phyloP scores from a whole-genome alignment of 1,284 basidiomycete species.

The Marasmius oreades region DNA sequence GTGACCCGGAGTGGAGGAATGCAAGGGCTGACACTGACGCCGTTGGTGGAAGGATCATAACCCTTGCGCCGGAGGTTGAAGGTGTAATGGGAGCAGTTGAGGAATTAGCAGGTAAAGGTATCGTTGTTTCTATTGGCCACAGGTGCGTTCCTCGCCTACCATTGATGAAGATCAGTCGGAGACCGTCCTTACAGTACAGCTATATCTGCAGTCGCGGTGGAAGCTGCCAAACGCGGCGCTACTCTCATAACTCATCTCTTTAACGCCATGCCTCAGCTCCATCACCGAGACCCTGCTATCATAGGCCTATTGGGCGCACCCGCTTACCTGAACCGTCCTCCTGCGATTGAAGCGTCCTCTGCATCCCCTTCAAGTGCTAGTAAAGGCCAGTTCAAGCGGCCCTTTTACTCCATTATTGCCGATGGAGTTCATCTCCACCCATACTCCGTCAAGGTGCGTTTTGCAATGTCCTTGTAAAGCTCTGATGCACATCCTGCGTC shows the following conservation, averaged over 20 bases:
- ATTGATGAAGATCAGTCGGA: background rate
- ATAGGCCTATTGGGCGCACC: conserved; percentile 87
- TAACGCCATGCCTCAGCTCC: conserved; percentile 89
- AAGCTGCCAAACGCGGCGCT: conserved; percentile 68
- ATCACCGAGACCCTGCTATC: conserved; percentile 82
- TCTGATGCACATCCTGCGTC: conserved; percentile 8
- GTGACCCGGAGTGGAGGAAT: conserved; percentile 56
- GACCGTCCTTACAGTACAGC: conserved; percentile 44
- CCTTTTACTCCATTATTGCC: conserved; percentile 86
- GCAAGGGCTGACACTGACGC: conserved; percentile 33
- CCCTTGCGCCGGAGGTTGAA: conserved; percentile 81
- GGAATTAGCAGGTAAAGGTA: conserved; percentile 60
- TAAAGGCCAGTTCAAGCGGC: conserved; percentile 51
- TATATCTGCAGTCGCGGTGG: conserved; percentile 62
- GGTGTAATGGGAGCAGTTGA: conserved; percentile 73
- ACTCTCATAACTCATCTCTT: conserved; percentile 88
- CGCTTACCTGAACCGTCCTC: conserved; percentile 33
- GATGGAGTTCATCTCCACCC: conserved; percentile 91
- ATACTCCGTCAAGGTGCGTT: conserved; percentile 75
- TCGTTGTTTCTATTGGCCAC: conserved; percentile 84
- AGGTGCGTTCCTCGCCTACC: conserved; percentile 47
- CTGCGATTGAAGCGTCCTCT: conserved; percentile 12
- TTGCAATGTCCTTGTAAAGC: background rate
- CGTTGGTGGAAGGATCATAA: conserved; percentile 77
- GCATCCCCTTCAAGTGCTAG: too few species aligned